These are phyloP conservation scores for Agastache rugosa DNA, from an alignment of 257 asterid genomes.

Conservation along the genomic window DNA sequence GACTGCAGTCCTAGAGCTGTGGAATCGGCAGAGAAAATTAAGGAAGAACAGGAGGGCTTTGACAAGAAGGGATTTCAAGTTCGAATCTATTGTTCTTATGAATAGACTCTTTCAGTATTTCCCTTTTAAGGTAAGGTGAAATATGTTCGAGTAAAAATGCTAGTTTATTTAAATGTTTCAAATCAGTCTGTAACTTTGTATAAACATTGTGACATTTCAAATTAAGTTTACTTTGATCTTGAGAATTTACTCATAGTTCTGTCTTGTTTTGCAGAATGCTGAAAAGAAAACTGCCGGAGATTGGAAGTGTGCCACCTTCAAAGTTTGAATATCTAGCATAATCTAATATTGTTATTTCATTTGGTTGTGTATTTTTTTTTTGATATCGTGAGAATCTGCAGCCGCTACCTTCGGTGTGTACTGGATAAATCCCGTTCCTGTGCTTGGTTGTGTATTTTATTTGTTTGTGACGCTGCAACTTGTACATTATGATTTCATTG, in stretches of 20 bases:
- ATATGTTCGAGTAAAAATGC: no score
- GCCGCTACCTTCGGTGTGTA: no score
- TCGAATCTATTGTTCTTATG: constrained; percentile 43
- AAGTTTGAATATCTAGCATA: neutral
- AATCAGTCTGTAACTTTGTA: no score
- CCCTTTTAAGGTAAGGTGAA: neutral
- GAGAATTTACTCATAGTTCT: neutral
- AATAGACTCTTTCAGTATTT: constrained; percentile 22
- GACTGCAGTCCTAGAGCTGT: constrained; percentile 38
- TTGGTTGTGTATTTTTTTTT: neutral
- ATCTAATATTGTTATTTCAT: neutral
- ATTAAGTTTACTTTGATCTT: neutral
- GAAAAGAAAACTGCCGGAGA: neutral
- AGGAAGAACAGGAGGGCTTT: neutral
- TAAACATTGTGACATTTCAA: no score
- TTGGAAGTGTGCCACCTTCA: neutral
- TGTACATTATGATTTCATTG: neutral
- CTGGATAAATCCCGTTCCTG: no score
- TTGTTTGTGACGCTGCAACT: neutral
- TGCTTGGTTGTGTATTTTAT: neutral
- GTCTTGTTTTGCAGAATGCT: constrained; percentile 11
- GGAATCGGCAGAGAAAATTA: constrained; percentile 17
- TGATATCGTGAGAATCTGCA: no score
- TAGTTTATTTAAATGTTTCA: neutral
- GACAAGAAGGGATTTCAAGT: constrained; percentile 25